A percentile compares a stretch with the other conserved stretches of the same genome.
Evolutionary conservation across 208 protist genomes (phyloP).

Genomic region (Trypanosoma boissoni): DNA sequence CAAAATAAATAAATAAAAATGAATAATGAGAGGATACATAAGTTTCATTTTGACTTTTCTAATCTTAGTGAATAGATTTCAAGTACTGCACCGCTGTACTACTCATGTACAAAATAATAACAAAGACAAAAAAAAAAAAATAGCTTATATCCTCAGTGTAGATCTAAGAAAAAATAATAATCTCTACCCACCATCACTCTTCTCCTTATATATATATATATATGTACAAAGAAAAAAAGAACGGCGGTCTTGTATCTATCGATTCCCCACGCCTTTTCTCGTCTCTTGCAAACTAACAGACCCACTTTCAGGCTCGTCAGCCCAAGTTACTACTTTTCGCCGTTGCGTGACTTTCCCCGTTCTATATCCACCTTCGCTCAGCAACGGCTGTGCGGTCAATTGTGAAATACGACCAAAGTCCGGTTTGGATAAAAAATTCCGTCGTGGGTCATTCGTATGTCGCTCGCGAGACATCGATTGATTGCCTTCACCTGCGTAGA

Average conservation of each 20-base stretch:
- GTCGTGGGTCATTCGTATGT: background rate
- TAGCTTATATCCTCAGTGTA: too few relatives aligned
- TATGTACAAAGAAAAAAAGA: background rate
- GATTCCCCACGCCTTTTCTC: background rate
- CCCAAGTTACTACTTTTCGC: background rate
- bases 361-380: background rate
- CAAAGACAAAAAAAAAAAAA: too few relatives aligned
- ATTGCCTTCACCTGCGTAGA: background rate
- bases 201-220: too few relatives aligned
- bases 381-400: background rate
- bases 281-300: background rate
- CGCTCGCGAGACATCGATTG: background rate
- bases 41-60: too few relatives aligned
- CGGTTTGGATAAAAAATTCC: background rate
- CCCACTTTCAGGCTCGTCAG: background rate
- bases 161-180: too few relatives aligned
- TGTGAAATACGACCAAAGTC: background rate
- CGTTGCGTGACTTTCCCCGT: background rate
- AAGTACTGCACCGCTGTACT: too few relatives aligned
- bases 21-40: background rate
- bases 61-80: too few relatives aligned
- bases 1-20: slow-evolving; percentile 6
- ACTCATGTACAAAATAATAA: too few relatives aligned
- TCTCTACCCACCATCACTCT: too few relatives aligned
- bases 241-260: background rate